These are phyloP conservation scores for Thielaviopsis punctulata DNA, from an alignment of 2,329 filamentous ascomycete genomes.

Conservation along the genomic window DNA sequence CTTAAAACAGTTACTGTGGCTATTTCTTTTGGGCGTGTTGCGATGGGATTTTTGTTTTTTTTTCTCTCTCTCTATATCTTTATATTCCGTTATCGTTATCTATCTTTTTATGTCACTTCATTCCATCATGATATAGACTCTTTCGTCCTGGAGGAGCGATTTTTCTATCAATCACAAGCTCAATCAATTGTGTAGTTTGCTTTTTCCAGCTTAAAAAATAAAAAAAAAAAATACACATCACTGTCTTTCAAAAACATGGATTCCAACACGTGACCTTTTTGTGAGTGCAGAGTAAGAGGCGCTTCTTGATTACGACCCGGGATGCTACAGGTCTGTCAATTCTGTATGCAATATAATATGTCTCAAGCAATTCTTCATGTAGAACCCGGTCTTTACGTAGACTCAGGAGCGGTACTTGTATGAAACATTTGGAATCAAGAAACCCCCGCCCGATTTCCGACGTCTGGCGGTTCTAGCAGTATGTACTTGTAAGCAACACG, in stretches of 20 bases:
- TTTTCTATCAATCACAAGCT: not conserved
- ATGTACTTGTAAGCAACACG: no score
- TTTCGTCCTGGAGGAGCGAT: slow-evolving; percentile 1
- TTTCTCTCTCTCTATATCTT: slow-evolving; percentile 2
- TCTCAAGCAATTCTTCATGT: no score
- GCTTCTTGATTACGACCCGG: not conserved
- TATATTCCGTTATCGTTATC: slow-evolving; percentile 1
- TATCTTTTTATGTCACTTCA: slow-evolving; percentile 1
- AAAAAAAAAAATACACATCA: not conserved
- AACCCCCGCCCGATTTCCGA: no score
- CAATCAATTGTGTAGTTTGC: not conserved
- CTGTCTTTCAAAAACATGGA: not conserved
- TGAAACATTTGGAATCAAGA: not conserved
- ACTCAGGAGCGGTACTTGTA: not conserved
- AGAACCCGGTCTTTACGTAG: not conserved
- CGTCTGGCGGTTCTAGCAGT: no score
- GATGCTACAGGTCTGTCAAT: not conserved
- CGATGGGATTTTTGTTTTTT: not conserved
- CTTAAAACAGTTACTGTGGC: slow-evolving; percentile 3
- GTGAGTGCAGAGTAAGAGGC: not conserved
- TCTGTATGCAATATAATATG: not conserved
- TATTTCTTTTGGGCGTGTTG: slow-evolving; percentile 8
- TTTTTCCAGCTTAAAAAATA: not conserved
- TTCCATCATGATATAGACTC: slow-evolving; percentile 7
- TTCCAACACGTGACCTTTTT: not conserved